phyloP scores from a whole-genome alignment of 169 alveolate genomes.

The Eimeria tenella region DNA sequence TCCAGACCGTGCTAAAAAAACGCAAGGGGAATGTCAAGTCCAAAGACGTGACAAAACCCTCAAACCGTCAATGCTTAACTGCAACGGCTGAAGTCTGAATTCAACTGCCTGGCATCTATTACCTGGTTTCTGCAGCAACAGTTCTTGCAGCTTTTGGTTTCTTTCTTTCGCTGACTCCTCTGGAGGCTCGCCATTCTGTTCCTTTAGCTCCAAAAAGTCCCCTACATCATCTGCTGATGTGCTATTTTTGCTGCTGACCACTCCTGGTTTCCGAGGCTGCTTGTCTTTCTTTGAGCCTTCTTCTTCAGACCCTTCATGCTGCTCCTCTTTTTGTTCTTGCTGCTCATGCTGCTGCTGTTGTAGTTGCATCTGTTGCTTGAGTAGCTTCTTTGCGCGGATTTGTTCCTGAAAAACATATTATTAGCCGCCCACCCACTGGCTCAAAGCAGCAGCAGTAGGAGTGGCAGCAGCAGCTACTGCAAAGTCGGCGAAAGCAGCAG shows the following conservation, averaged over 20 bases:
- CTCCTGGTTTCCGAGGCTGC: background rate
- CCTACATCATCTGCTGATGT: background rate
- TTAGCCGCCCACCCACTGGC: background rate
- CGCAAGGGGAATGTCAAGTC: background rate
- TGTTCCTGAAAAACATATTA: background rate
- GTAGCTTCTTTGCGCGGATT: slow-evolving; percentile 41
- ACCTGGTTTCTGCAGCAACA: slow-evolving; percentile 69
- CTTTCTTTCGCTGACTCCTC: background rate
- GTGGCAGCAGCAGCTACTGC: background rate
- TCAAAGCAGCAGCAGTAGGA: background rate
- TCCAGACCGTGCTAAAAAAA: too few species aligned
- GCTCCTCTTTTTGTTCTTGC: slow-evolving; percentile 7
- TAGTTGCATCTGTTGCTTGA: slow-evolving; percentile 12
- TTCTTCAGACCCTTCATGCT: background rate
- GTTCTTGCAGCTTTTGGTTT: slow-evolving; percentile 35
- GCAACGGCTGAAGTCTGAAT: background rate
- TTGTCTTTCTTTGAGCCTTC: background rate
- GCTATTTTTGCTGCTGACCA: slow-evolving; percentile 31
- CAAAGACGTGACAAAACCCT: background rate
- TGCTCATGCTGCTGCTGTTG: slow-evolving; percentile 47
- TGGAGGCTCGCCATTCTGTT: background rate
- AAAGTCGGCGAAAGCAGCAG: background rate
- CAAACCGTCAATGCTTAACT: too few species aligned
- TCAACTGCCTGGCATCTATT: background rate
- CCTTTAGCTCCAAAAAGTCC: slow-evolving; percentile 37